Base-by-base conservation (phyloP, 306 rosid genomes). In the Biancaea sappan region DNA sequence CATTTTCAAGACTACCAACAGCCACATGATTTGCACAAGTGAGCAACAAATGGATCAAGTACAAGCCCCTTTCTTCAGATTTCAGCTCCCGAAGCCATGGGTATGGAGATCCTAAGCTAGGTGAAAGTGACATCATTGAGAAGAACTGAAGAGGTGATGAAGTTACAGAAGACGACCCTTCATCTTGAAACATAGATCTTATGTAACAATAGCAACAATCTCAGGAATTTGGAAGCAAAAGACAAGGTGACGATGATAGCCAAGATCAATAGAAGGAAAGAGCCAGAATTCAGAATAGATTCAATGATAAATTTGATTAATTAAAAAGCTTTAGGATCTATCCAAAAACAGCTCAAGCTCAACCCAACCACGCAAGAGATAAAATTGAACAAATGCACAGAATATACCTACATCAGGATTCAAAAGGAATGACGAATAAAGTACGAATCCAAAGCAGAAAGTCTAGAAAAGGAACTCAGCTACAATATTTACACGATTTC, bases 11-110 rank as follows among this genome's bases (percentile, higher is more conserved):
- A 66, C 74, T 85, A 22, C 89, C 88, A 32, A 81, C 60, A 67
- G 96, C 96, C 6, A 92, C 96, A 73, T 89, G 90, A 19, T 89
- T 92, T 56, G 92, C 93, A 85, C 97, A 89, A 54, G 97, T 66
- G 56, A 89, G 88, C 77, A 92, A 73, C 76, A 89, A 80, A 53
- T 89, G 93, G 81, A 92, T 92, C 83, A 92, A 68, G 74, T 78
- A 92, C 82, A 92, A 80, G 63, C 96, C 97, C 82, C 92, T 71
- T 67, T 89, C 93, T 72, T 92, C 97, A 0, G 93, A 89, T 82
- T 88, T 85, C 14, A 88, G 82, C 68, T 92, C 97, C 65, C 83
- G 83, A 54, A 84, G 89, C 95, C 89, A 90, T 14, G 88, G 82
- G 40, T 83, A 70, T 1, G 98, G 89, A 53, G 94, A 87, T 56